These are phyloP conservation scores for Myxozyma mucilagina DNA, from an alignment of 805 yeast genomes.

Conservation along the genomic window DNA sequence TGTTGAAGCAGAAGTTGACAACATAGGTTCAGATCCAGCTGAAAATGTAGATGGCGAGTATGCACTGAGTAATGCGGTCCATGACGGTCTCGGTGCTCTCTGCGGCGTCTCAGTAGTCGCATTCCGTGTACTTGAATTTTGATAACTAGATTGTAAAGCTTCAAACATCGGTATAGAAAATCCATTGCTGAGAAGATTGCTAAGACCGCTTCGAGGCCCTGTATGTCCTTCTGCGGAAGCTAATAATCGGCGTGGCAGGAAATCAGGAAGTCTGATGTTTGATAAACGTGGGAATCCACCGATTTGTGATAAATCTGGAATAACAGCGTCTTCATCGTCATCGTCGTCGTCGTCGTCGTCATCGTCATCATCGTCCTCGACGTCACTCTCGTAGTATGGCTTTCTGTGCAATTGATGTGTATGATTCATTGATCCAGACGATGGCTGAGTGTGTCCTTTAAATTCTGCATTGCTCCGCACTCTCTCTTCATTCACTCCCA, in stretches of 20 bases:
- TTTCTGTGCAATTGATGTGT: background rate
- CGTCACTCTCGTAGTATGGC: background rate
- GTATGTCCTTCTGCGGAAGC: constrained; percentile 5
- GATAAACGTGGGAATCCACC: constrained; percentile 29
- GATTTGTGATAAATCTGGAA: constrained; percentile 25
- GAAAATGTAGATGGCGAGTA: background rate
- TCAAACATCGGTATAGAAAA: background rate
- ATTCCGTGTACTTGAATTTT: background rate
- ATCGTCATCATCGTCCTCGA: background rate
- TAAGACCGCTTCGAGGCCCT: background rate
- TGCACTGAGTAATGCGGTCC: constrained; percentile 3
- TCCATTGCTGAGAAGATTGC: background rate
- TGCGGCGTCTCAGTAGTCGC: background rate
- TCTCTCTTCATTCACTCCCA: too few relatives aligned
- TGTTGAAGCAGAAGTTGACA: background rate
- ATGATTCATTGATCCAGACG: background rate
- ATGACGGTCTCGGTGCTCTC: constrained; percentile 1
- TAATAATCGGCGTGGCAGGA: constrained; percentile 18
- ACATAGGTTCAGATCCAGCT: background rate
- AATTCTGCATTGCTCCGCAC: too few relatives aligned
- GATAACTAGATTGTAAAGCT: background rate
- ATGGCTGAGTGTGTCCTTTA: too few relatives aligned
- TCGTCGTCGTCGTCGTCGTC: background rate
- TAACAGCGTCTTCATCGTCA: constrained; percentile 2
- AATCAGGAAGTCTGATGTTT: constrained; percentile 22